Base-by-base conservation (phyloP, 2,329 filamentous ascomycete genomes). In the Dothiorella sarmentorum region DNA sequence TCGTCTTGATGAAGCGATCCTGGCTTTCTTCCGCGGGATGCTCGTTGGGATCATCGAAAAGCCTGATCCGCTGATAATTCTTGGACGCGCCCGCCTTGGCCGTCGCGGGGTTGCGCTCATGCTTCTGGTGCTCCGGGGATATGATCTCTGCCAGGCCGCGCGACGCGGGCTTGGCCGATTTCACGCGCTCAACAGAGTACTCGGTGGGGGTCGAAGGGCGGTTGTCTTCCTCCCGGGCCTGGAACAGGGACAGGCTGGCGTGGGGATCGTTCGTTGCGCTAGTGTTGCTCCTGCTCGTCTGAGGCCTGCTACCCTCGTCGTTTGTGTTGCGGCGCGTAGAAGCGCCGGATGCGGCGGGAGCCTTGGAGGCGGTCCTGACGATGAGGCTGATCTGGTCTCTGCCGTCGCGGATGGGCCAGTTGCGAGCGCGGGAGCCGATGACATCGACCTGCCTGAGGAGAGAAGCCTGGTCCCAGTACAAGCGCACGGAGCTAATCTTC, bases 401-500 rank as follows among this genome's bases (percentile, higher is more conserved):
- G 70, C 87, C 89, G 71, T 96, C 91, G 65, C 86, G 85, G 70
- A 99, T 95, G 57, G 94, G 94, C 94, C 94, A 99, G 76, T 94
- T 96, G 72, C 88, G 89, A 59, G 90, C 90, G 56, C 88, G 87
- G 70, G 87, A 88, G 68, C 94, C 93, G 73, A 99, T 97, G 59
- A 97, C 86, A 62, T 97, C 92, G 63, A 97, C 83, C 73, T 96
- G 88, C 78, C 94, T 97, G 65, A 99, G 83, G 38, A 99, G 83
- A 56, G 91, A 88, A 61, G 87, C 92, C 75, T 99, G 94, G 72
- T 99, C 94, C 94, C 94, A 99, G 72, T 88, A 90, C 65, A 93
- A 85, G 66, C 93, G 89, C 63, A 97, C 89, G 73, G 94, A 90
- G 61, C 82, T 74, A 70, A 99, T 97, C 77, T 90, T 91, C 71